Evolutionary conservation across 2,329 filamentous ascomycete genomes (phyloP), one percentile per base, ranked within the genome.

Genomic region (Alternaria novae-zelandiae): DNA sequence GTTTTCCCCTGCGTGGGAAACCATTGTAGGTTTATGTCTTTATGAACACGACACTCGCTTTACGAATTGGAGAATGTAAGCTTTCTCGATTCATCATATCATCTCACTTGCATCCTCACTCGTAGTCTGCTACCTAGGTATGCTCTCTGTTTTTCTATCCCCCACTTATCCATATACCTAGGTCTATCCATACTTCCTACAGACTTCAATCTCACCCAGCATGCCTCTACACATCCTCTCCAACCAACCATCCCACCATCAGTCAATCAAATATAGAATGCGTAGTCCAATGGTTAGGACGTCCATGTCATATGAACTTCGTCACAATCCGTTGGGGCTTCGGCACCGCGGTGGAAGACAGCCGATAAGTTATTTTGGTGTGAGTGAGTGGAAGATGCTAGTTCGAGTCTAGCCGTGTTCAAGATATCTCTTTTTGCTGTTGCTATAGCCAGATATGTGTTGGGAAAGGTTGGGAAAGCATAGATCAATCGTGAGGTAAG

Each of bases 31-130:
- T 41, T 36, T 53, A 53, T 41, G 49, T 32, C 36, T 53, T 53
- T 23, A 53, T 53, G 43, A 41, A 53, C 49, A 51, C 49, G 49
- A 53, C 49, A 36, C 49, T 53, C 30, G 28, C 49, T 53, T 53
- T 53, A 41, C 20, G 49, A 53, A 53, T 41, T 13, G 17, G 21
- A 11, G n/a, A 53, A 53, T 12, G 3, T 2, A 36, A 23, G 11
- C 10, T 10, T 51, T 51, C 13, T 4, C 6, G n/a, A 51, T 15
- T 9, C 4, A 30, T 17, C n/a, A 4, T 51, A 11, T 15, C 17
- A 21, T 11, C 13, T 30, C n/a, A 13, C 47, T 45, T 12, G 25
- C 26, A n/a, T n/a, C n/a, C n/a, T n/a, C n/a, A n/a, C n/a, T n/a
- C n/a, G n/a, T n/a, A n/a, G n/a, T n/a, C n/a, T n/a, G n/a, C n/a